Base-by-base conservation (phyloP, 805 yeast genomes). In the Cyberlindnera mrakii region DNA sequence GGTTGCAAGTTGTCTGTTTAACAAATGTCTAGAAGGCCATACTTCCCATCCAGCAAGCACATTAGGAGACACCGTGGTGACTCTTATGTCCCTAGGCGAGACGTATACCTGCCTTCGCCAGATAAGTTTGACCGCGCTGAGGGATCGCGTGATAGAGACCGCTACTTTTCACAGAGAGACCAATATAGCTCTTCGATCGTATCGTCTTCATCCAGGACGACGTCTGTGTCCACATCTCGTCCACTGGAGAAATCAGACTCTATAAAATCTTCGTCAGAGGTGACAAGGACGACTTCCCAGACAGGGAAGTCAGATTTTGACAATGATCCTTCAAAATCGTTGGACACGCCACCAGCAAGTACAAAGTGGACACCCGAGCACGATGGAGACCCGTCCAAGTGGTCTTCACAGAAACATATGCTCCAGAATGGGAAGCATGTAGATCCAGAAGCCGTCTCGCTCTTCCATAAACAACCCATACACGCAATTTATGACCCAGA, bases 401-500 rank as follows among this genome's bases (percentile, higher is more conserved):
- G 37, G 48, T 31, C 25, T 7, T 14, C 15, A 8, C 41, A 39
- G 35, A 36, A 25, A 16, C 44, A 41, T 23, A 5, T 36, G 7
- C 31, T 41, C 4, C n/a, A 14, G 3, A 33, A 45, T 33, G 54
- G 54, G 9, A 9, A 20, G 11, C 35, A 32, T 6, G 7, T 13
- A 5, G 41, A 39, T 23, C 29, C 30, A 15, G 35, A 39, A 5
- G 41, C 41, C 20, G 16, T 18, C 20, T 48, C 54, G 2, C 44
- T 46, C 23, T 13, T 43, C 9, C 15, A 36, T 3, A 55, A 46
- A 35, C 37, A 47, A 41, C 62, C 65, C 41, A 71, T 66, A 52
- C 70, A 63, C 46, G 75, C 78, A 0, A 48, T 66, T 2, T 77
- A 75, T 51, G 86, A 80, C 51, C 77, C 78, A 2, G 75, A 70